Conservation (phyloP, 2,329 filamentous ascomycete genomes). For the Dryadomyces quercus-mongolicae region DNA sequence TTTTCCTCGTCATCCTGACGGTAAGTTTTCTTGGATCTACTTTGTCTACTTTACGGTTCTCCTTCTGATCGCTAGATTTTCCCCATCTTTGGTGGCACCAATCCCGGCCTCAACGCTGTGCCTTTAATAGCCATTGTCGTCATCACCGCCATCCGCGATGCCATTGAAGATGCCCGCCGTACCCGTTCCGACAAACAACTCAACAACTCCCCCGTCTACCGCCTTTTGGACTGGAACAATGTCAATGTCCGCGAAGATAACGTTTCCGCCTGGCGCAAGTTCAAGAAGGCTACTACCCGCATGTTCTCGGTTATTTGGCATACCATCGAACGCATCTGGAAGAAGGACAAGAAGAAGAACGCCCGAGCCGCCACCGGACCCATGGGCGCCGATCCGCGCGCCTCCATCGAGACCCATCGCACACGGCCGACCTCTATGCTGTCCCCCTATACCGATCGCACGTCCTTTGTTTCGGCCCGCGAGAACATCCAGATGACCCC, state of each 20-base stretch:
- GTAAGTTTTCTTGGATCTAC: constrained; percentile 45
- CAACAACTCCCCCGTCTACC: constrained; percentile 92
- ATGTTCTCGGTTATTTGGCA: constrained; percentile 42
- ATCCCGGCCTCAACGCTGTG: constrained; percentile 80
- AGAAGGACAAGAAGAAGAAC: constrained; percentile 34
- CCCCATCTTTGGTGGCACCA: constrained; percentile 84
- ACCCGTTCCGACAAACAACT: constrained; percentile 85
- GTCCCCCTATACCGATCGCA: constrained; percentile 33
- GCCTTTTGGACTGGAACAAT: constrained; percentile 78
- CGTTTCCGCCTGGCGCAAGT: constrained; percentile 70
- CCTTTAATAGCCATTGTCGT: constrained; percentile 86
- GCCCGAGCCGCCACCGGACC: constrained; percentile 30
- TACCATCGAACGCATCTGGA: constrained; percentile 33
- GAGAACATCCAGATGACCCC: constrained; percentile 93
- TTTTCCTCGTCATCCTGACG: constrained; percentile 87
- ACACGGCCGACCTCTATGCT: constrained; percentile 41
- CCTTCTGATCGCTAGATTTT: constrained; percentile 56
- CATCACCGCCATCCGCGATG: constrained; percentile 88
- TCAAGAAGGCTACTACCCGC: constrained; percentile 78
- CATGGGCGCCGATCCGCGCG: constrained; percentile 40
- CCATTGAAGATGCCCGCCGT: constrained; percentile 86
- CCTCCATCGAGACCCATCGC: constrained; percentile 52
- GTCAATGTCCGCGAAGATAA: constrained; percentile 86
- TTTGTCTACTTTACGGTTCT: neutral
- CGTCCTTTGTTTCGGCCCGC: constrained; percentile 40